Evolutionary conservation across 345 rosid genomes (phyloP).

Genomic region (Tarenaya hassleriana): DNA sequence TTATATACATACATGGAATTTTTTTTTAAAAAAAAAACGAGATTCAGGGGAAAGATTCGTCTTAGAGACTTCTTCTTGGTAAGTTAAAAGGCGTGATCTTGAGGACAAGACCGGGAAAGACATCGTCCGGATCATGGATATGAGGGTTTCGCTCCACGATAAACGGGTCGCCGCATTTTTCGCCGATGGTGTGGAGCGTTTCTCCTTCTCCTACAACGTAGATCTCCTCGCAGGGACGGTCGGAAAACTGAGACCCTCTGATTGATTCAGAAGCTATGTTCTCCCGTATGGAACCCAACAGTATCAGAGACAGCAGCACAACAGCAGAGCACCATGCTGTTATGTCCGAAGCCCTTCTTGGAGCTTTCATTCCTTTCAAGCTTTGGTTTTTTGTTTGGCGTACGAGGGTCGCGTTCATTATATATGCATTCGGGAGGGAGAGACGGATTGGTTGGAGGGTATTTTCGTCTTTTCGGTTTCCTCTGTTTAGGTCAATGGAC

Average conservation of each 20-base stretch:
- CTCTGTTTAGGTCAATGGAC: too few relatives aligned
- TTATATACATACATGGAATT: too few relatives aligned
- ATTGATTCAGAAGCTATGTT: conserved; percentile 29
- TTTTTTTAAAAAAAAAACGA: too few relatives aligned
- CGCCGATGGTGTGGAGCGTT: conserved; percentile 67
- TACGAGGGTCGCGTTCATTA: too few relatives aligned
- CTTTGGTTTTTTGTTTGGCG: too few relatives aligned
- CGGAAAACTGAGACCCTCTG: conserved; percentile 40
- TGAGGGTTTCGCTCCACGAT: conserved; percentile 78
- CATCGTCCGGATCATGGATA: conserved; percentile 78
- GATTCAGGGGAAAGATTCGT: too few relatives aligned
- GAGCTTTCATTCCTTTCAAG: conserved; percentile 15
- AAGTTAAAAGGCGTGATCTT: conserved; percentile 46
- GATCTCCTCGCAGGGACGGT: conserved; percentile 61
- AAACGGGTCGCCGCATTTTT: conserved; percentile 71
- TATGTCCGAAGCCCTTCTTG: conserved; percentile 31
- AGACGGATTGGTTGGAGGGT: too few relatives aligned
- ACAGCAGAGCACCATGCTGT: conserved; percentile 66
- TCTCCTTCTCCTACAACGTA: conserved; percentile 78
- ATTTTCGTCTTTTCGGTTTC: too few relatives aligned
- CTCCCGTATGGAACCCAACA: conserved; percentile 44
- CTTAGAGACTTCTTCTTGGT: background rate
- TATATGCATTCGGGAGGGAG: too few relatives aligned
- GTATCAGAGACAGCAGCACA: conserved; percentile 39
- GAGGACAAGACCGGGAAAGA: conserved; percentile 78